Base-by-base conservation (phyloP, 352 stramenopile genomes). In the Globisporangium camurandrum region DNA sequence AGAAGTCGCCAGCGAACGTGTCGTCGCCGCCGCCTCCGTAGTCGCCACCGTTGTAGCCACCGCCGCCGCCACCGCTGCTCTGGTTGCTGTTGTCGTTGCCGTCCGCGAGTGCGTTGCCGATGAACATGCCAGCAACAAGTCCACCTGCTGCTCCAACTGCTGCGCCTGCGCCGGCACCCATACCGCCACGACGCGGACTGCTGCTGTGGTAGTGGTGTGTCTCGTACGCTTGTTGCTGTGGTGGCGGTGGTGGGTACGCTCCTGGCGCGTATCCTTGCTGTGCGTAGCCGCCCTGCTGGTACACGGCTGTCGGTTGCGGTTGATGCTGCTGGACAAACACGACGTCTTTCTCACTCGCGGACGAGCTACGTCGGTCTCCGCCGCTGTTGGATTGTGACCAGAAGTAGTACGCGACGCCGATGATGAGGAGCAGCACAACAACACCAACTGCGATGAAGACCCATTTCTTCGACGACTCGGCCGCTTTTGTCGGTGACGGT, bases 251-350 rank as follows among this genome's bases (percentile, higher is more conserved):
- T 9, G 57, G 55, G 40, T 79, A 82, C 0, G 47, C 54, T 28
- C 58, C 56, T 31, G 65, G 67, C 2, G 61, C 64, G 37, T 74
- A 75, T 4, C 65, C 69, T 22, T 60, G 69, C 38, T 66, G 71
- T 4, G 49, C 50, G 33, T 86, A 83, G 2, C 43, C 54, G 5
- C 62, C 61, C 19, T 63, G 57, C 17, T 54, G 61, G 31, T 71
- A 77, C n/a, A 53, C 44, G 3, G 66, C n/a, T n/a, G n/a, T n/a
- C n/a, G n/a, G n/a, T n/a, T n/a, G n/a, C n/a, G n/a, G n/a, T n/a
- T n/a, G 59, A 40, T 73, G 67, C 4, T 56, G 56, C 41, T 62
- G 54, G 12, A 57, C 58, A 47, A 71, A 72, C 30, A 68, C 61
- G 14, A 58, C 50, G 27, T 76, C 61, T 38, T 67, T 58, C 51